Evolutionary conservation across 495 filamentous ascomycete genomes (phyloP).

Genomic region (Ascobolus immersus): DNA sequence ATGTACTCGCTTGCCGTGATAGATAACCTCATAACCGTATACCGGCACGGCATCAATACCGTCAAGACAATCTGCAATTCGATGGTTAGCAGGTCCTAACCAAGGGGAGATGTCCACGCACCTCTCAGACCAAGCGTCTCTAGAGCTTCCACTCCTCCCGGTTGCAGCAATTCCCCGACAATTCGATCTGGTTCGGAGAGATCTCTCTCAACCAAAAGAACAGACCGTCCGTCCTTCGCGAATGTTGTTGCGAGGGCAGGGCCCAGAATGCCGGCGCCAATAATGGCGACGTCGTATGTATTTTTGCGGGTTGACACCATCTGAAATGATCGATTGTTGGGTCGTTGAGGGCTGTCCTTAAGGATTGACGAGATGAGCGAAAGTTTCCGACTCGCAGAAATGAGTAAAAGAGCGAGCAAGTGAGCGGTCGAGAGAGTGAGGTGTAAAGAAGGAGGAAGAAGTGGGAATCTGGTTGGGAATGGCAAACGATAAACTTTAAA

Average conservation of each 20-base stretch:
- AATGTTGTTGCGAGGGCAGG: conserved; percentile 67
- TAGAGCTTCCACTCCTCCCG: conserved; percentile 64
- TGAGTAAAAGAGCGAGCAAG: too few species aligned
- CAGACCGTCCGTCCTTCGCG: conserved; percentile 61
- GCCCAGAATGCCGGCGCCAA: conserved; percentile 75
- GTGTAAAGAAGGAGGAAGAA: too few species aligned
- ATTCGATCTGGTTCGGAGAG: conserved; percentile 90
- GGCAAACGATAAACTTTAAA: too few species aligned
- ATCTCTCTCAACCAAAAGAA: conserved; percentile 70
- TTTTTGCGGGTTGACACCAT: too few species aligned
- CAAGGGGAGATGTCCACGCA: conserved; percentile 1
- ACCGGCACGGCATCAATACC: conserved; percentile 64
- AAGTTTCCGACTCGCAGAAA: neutral
- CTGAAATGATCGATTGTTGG: too few species aligned
- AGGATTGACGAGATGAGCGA: conserved; percentile 10
- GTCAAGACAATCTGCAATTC: conserved; percentile 42
- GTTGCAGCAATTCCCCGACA: conserved; percentile 84
- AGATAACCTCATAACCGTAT: conserved; percentile 68
- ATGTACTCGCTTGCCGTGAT: conserved; percentile 47
- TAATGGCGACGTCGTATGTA: conserved; percentile 50
- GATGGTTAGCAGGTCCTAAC: conserved; percentile 7
- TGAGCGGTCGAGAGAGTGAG: too few species aligned
- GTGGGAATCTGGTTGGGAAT: too few species aligned
- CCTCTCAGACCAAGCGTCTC: conserved; percentile 44
- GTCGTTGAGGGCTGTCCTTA: too few species aligned